Evolutionary conservation across 1,284 basidiomycete genomes (phyloP), one percentile per base, ranked within the genome.

Genomic region (Ganoderma resinaceum): DNA sequence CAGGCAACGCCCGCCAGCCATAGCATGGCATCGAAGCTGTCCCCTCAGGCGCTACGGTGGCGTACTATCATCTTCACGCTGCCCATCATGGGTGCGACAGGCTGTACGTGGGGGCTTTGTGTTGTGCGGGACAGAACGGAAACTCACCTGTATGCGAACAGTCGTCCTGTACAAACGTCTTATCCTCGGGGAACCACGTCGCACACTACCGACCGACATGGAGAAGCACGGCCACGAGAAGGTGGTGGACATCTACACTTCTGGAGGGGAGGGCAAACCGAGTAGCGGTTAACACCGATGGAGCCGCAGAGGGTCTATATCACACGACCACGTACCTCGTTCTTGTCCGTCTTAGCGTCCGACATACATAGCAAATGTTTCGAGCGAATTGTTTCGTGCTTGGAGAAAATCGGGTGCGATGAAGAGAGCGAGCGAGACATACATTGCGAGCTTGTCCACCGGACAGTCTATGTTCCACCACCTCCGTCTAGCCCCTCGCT

Each of bases 111-210:
- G 20, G 26, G 20, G 37, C 40, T 42, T 78, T 40, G 40, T 38
- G 29, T 37, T 40, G 14, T 57, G 52, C 33, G 35, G 33, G 61
- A 43, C 26, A 55, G 26, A 26, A 35, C 65, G 40, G n/a, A 42
- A 59, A 67, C 61, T 63, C 43, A 69, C 33, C 12, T 52, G 31
- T 46, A 14, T 31, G 33, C 55, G 55, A 53, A 42, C 73, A 92
- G 91, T 86, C 62, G 86, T 92, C 52, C 76, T 92, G 68, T 93
- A 91, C 75, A 88, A 87, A 76, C 87, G 91, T 2, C 81, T 91
- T 6, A 82, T 87, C 18, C 79, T 87, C n/a, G 89, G 87, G 53
- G 87, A 91, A 76, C 85, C 87, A 5, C 88, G 86, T 68, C 76
- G 82, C 42, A 78, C 72, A 37, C 59, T 72, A 43, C 71, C 69